Evolutionary conservation across 331 rosid genomes (phyloP).

Genomic region (Quercus lobata): DNA sequence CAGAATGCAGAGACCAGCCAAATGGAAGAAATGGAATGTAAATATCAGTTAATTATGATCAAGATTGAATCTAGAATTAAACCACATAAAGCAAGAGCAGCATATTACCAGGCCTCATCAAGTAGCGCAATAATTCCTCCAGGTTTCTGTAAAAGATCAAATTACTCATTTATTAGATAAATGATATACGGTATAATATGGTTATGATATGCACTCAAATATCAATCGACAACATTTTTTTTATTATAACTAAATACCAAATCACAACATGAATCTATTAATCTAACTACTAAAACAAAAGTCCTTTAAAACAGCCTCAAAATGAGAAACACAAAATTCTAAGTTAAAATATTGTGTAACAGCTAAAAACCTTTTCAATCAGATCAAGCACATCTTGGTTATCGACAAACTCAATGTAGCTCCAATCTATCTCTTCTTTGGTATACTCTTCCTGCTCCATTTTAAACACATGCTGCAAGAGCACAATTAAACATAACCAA

Average conservation of each 20-base stretch:
- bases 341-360: background rate
- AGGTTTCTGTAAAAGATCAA: slow-evolving; percentile 71
- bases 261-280: too few species aligned
- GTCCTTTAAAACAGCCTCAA: background rate
- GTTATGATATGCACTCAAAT: background rate
- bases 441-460: slow-evolving; percentile 99
- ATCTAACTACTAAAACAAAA: too few species aligned
- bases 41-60: too few species aligned
- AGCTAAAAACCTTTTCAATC: slow-evolving; percentile 75
- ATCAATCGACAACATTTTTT: too few species aligned
- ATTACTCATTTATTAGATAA: slow-evolving; percentile 11
- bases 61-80: too few species aligned
- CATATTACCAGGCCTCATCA: slow-evolving; percentile 96
- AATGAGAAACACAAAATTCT: too few species aligned
- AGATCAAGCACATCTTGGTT: slow-evolving; percentile 97
- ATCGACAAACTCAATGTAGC: slow-evolving; percentile 96
- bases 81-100: background rate
- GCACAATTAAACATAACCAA: slow-evolving; percentile 13
- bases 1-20: too few species aligned
- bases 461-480: slow-evolving; percentile 91
- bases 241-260: too few species aligned
- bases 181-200: background rate
- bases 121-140: slow-evolving; percentile 94
- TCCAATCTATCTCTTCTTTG: slow-evolving; percentile 89
- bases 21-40: too few species aligned